Evolutionary conservation across 768 basidiomycete species (phyloP), one percentile per base, ranked within the genome.

Genomic region (Psilocybe subaeruginosa): DNA sequence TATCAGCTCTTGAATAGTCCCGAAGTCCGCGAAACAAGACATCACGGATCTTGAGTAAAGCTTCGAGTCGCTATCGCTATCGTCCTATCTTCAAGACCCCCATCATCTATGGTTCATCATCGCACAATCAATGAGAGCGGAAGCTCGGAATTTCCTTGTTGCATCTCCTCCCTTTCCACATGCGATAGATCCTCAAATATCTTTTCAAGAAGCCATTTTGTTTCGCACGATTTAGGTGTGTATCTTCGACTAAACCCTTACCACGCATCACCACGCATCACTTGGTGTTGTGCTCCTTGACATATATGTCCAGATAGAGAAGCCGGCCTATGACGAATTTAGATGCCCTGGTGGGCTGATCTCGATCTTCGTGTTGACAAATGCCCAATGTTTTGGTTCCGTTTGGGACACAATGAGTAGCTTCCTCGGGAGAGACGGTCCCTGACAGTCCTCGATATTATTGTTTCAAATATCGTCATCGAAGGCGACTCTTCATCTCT

Each of bases 321-420:
- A 29, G 45, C 45, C 52, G 62, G 62, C 45, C 29, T 41, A 56
- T 63, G 58, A 63, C 62, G 53, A 59, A 29, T 58, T 54, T 52
- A 37, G 62, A 63, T 62, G 30, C 46, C 41, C 43, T 59, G 51
- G 45, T 54, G 54, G 53, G 59, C 30, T 58, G 61, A 64, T 57
- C 66, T 62, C 45, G 59, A 61, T 59, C 60, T 51, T 48, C 56
- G 41, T 30, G 51, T 55, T 52, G 12, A 53, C 35, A 48, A 23
- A 41, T 45, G 62, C 60, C 63, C 59, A 64, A 60, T 58, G 54
- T 51, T 60, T 50, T 67, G 64, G 64, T 51, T 62, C 63, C 65
- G 56, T 59, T 53, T 53, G 51, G n/a, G 14, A 33, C 31, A 53
- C 33, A 14, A 30, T 53, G 31, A 35, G 51, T 37, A 35, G n/a